phyloP scores from a whole-genome alignment of 805 yeast species.

The Sugiyamaella lignohabitans region DNA sequence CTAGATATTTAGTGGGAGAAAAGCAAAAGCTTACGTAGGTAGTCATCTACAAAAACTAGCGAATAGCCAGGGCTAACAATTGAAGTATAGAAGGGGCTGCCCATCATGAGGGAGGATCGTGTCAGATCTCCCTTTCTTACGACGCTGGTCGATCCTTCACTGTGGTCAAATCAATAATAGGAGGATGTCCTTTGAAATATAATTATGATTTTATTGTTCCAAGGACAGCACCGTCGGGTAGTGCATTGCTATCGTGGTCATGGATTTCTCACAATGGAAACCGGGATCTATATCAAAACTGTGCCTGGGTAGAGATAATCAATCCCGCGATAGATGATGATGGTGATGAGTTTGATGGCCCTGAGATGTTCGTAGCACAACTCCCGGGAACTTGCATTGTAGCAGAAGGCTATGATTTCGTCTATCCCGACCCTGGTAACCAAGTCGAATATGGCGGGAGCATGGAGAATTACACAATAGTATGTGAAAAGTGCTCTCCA shows the following conservation, averaged over 20 bases:
- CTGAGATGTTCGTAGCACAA: constrained; percentile 20
- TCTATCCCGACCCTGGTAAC: constrained; percentile 21
- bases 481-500: constrained; percentile 15
- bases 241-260: constrained; percentile 21
- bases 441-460: constrained; percentile 22
- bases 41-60: neutral
- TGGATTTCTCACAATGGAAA: constrained; percentile 22
- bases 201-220: constrained; percentile 19
- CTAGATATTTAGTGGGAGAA: constrained; percentile 14
- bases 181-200: constrained; percentile 21
- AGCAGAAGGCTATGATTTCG: constrained; percentile 21
- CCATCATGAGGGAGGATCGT: constrained; percentile 22
- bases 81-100: constrained; percentile 18
- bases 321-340: constrained; percentile 9
- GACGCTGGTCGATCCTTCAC: constrained; percentile 21
- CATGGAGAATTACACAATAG: constrained; percentile 14
- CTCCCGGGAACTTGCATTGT: constrained; percentile 18
- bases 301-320: constrained; percentile 22
- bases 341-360: constrained; percentile 10
- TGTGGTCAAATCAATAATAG: constrained; percentile 23
- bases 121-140: constrained; percentile 23
- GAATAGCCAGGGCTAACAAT: neutral
- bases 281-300: constrained; percentile 22
- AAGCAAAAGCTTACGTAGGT: constrained; percentile 14
- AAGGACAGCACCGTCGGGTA: constrained; percentile 18